Conservation (phyloP, 2,329 filamentous ascomycete genomes). For the Aspergillus viridinutans region DNA sequence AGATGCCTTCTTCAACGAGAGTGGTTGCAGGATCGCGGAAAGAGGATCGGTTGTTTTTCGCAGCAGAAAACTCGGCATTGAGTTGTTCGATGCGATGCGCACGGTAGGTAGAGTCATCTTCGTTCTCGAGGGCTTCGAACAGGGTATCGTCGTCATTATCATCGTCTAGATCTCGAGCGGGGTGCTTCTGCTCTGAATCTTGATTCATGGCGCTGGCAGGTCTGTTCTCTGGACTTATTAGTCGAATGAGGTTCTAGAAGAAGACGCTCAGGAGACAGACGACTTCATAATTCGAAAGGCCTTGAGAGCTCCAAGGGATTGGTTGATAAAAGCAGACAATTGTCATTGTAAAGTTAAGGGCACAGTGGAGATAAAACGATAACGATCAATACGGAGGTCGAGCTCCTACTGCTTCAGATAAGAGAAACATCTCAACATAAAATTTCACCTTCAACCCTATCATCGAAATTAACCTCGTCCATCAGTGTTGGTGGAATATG, state of each 20-base stretch:
- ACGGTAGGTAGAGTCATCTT: slow-evolving; percentile 53
- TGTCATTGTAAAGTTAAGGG: neutral
- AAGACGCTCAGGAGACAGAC: neutral
- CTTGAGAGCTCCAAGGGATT: neutral
- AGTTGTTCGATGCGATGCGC: slow-evolving; percentile 57
- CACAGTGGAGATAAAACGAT: neutral
- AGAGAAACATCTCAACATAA: neutral
- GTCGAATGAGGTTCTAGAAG: neutral
- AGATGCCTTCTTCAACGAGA: slow-evolving; percentile 24
- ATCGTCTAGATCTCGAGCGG: slow-evolving; percentile 34
- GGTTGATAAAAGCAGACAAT: neutral
- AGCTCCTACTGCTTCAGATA: neutral
- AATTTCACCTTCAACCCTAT: neutral
- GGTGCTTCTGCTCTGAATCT: slow-evolving; percentile 28
- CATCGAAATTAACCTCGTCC: neutral
- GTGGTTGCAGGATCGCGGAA: slow-evolving; percentile 12
- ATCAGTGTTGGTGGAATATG: neutral
- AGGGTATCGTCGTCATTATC: slow-evolving; percentile 56
- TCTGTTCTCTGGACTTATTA: neutral
- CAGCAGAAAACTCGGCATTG: slow-evolving; percentile 52
- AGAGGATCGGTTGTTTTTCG: slow-evolving; percentile 36
- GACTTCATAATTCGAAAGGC: neutral
- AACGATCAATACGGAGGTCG: neutral
- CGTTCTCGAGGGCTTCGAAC: slow-evolving; percentile 52
- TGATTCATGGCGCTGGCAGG: slow-evolving; percentile 7